These are phyloP conservation scores for Fusarium torreyae DNA, from an alignment of 2,329 filamentous ascomycete species.

Conservation along the genomic window DNA sequence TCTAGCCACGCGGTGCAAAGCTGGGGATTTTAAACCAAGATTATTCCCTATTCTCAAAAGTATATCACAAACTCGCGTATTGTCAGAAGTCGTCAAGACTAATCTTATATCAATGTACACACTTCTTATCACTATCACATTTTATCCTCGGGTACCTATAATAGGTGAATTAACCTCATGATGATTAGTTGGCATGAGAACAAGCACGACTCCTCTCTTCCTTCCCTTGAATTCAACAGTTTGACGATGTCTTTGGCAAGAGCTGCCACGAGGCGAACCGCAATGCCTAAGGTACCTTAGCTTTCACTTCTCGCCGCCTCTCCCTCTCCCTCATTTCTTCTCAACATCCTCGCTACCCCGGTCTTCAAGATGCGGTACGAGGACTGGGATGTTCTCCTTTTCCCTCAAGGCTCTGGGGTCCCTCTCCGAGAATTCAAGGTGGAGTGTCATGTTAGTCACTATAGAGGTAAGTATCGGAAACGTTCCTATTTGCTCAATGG, in stretches of 20 bases:
- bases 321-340: not conserved
- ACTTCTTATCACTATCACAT: not conserved
- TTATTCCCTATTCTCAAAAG: not conserved
- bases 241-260: not conserved
- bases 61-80: too few species aligned
- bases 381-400: conserved; percentile 89
- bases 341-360: conserved; percentile 45
- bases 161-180: too few species aligned
- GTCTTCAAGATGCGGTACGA: conserved; percentile 79
- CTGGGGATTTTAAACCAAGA: not conserved
- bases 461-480: conserved; percentile 56
- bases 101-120: too few species aligned
- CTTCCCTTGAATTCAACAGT: conserved; percentile 15
- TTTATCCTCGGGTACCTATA: not conserved
- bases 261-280: conserved; percentile 14
- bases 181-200: not conserved
- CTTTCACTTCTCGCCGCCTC: not conserved
- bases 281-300: not conserved
- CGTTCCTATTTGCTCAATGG: too few species aligned
- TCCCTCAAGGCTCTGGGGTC: conserved; percentile 75
- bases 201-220: conserved; percentile 7
- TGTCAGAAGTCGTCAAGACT: too few species aligned
- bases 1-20: not conserved
- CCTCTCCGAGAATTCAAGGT: conserved; percentile 89
- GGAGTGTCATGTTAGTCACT: conserved; percentile 77